Conservation (phyloP, 257 asterid species). For the Lithospermum erythrorhizon region DNA sequence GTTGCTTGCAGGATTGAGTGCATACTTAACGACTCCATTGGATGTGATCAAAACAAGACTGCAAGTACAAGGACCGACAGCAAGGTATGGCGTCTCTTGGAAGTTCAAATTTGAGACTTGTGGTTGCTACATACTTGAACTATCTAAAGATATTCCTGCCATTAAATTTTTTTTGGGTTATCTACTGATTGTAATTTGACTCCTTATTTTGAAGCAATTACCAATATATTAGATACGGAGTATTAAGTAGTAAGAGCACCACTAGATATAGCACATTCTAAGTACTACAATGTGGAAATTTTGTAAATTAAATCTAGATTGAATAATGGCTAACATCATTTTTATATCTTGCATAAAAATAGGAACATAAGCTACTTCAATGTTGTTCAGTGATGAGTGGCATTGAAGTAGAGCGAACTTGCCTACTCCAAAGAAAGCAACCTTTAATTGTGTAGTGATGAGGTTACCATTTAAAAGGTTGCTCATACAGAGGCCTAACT, state of each 20-base stretch:
- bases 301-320: neutral
- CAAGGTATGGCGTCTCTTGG: slow-evolving; percentile 28
- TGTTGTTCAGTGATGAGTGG: neutral
- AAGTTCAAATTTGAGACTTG: neutral
- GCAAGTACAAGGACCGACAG: slow-evolving; percentile 62
- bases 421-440: too few relatives aligned
- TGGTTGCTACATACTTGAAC: neutral
- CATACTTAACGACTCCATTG: slow-evolving; percentile 75
- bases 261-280: neutral
- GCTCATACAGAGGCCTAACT: too few relatives aligned
- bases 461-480: too few relatives aligned
- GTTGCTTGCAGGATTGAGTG: slow-evolving; percentile 52
- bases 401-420: too few relatives aligned
- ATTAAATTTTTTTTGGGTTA: neutral
- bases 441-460: too few relatives aligned
- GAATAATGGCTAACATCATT: neutral
- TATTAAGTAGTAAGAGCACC: neutral
- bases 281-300: neutral
- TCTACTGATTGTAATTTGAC: neutral
- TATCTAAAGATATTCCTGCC: neutral
- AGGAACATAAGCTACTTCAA: neutral
- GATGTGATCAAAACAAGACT: slow-evolving; percentile 76
- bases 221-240: too few relatives aligned
- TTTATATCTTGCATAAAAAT: too few relatives aligned
- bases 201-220: neutral